A percentile compares a stretch with the other conserved stretches of the same genome.
Evolutionary conservation across 805 yeast genomes (phyloP).

Genomic region (Phaffomyces opuntiae): DNA sequence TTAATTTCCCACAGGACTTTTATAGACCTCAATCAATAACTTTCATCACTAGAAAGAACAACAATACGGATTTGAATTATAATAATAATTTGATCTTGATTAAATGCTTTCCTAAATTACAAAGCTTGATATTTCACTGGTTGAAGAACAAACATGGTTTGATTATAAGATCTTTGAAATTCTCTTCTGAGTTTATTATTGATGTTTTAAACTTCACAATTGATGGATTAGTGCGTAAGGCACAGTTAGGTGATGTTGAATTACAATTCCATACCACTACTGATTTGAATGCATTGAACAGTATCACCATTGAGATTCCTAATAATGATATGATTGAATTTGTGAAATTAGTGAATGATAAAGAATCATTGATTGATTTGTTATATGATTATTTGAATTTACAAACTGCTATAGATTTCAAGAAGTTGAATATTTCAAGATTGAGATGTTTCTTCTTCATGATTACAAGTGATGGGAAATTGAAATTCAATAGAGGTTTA

Average conservation of each 20-base stretch:
- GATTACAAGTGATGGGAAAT: constrained; percentile 17
- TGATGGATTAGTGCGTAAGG: constrained; percentile 11
- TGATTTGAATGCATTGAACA: constrained; percentile 15
- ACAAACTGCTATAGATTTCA: constrained; percentile 24
- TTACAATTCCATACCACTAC: constrained; percentile 21
- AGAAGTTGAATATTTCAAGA: constrained; percentile 15
- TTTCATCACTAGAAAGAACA: constrained; percentile 3
- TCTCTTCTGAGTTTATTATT: constrained; percentile 21
- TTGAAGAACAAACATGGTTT: constrained; percentile 22
- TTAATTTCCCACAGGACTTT: constrained; percentile 17
- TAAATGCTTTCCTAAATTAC: constrained; percentile 12
- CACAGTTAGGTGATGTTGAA: constrained; percentile 22
- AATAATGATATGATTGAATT: constrained; percentile 21
- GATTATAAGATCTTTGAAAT: constrained; percentile 19
- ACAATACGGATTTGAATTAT: not conserved
- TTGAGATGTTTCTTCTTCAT: constrained; percentile 16
- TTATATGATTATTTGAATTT: constrained; percentile 17
- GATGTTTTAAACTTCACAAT: constrained; percentile 21
- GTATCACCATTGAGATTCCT: constrained; percentile 22
- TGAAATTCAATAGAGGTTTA: constrained; percentile 15
- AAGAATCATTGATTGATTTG: not conserved
- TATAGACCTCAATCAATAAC: constrained; percentile 15
- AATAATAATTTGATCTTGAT: constrained; percentile 10
- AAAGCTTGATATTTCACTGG: constrained; percentile 22
- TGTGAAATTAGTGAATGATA: constrained; percentile 1